phyloP scores from a whole-genome alignment of 495 filamentous ascomycete genomes.

The Aspergillus nidulans region DNA sequence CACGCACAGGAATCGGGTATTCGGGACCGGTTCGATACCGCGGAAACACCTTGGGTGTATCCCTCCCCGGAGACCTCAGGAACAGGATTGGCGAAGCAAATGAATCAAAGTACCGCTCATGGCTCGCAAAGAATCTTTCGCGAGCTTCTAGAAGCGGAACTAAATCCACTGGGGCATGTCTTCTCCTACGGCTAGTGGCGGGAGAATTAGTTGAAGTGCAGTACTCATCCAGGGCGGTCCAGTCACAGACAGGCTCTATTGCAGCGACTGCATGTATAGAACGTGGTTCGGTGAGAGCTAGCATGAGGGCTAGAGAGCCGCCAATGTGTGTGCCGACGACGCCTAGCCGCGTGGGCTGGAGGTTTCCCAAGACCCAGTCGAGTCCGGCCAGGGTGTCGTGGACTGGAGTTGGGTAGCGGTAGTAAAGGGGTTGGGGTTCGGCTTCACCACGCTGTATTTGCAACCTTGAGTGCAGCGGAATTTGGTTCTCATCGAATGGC shows the following conservation, averaged over 20 bases:
- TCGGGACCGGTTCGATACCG: constrained; percentile 31
- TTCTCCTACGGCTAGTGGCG: constrained; percentile 1
- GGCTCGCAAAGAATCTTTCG: constrained; percentile 38
- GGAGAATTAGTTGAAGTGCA: constrained; percentile 15
- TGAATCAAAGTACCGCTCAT: constrained; percentile 51
- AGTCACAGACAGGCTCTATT: constrained; percentile 37
- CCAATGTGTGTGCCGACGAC: constrained; percentile 53
- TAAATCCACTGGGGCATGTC: constrained; percentile 29
- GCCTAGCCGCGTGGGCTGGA: constrained; percentile 33
- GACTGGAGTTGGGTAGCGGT: constrained; percentile 37
- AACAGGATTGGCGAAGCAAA: constrained; percentile 59
- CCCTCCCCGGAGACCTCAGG: constrained; percentile 46
- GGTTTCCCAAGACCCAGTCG: constrained; percentile 34
- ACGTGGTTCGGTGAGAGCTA: constrained; percentile 55
- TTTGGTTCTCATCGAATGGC: not conserved
- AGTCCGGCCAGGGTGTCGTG: constrained; percentile 39
- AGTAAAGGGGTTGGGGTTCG: constrained; percentile 3
- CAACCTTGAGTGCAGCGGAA: not conserved
- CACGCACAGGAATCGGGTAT: constrained; percentile 32
- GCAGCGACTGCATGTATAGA: constrained; percentile 33
- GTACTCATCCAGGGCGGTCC: constrained; percentile 36
- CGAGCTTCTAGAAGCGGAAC: constrained; percentile 37
- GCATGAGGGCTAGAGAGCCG: constrained; percentile 53
- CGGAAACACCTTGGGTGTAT: constrained; percentile 33
- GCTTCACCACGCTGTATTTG: not conserved